These are phyloP conservation scores for Barnettozyma sp. DNA, from an alignment of 805 yeast genomes.

Conservation along the genomic window DNA sequence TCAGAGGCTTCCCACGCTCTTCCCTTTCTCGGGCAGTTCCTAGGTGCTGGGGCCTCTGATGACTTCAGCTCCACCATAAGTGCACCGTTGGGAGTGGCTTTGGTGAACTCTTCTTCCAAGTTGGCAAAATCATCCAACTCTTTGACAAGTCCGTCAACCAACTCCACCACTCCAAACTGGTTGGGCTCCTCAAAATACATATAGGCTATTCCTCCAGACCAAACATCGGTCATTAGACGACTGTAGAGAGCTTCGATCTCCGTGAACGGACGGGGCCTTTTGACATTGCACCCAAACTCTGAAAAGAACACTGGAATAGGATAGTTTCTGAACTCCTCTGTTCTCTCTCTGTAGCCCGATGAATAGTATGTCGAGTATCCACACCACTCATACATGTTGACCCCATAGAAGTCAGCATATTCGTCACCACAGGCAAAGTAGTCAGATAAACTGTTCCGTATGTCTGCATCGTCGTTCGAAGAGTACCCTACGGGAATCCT, in stretches of 20 bases:
- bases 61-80: conserved; percentile 25
- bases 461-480: conserved; percentile 79
- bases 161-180: conserved; percentile 62
- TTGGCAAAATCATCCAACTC: conserved; percentile 55
- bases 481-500: conserved; percentile 90
- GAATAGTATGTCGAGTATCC: conserved; percentile 53
- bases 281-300: conserved; percentile 72
- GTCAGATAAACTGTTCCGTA: conserved; percentile 72
- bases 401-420: conserved; percentile 70
- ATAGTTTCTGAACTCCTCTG: conserved; percentile 53
- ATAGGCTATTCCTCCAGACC: conserved; percentile 85
- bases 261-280: conserved; percentile 61
- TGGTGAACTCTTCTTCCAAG: conserved; percentile 45
- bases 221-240: conserved; percentile 61
- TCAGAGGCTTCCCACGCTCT: conserved; percentile 55
- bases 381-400: conserved; percentile 88
- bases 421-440: conserved; percentile 78
- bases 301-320: conserved; percentile 74
- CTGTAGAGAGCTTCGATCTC: conserved; percentile 64
- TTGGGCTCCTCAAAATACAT: conserved; percentile 78
- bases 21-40: conserved; percentile 47
- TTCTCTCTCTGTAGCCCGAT: conserved; percentile 63
- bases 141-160: conserved; percentile 36
- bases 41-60: conserved; percentile 26
- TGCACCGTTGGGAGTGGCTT: conserved; percentile 42